Percentiles rank a stretch among this genome's conserved stretches.
Conservation (phyloP, 2,329 filamentous ascomycete genomes). For the Colletotrichum neosansevieriae region DNA sequence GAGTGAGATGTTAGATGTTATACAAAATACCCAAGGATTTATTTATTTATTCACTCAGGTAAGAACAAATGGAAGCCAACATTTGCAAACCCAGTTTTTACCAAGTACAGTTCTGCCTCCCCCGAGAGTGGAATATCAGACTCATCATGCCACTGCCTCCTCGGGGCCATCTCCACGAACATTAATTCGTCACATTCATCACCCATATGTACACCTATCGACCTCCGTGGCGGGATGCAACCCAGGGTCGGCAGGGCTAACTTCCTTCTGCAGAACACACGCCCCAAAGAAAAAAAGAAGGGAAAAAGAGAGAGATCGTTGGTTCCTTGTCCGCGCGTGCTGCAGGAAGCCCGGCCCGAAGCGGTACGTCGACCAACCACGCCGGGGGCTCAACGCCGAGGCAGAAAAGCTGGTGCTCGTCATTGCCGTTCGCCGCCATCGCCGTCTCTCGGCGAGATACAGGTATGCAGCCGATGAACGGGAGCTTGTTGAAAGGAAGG, state of each 20-base stretch:
- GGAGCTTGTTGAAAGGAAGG: background rate
- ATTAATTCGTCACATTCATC: conserved; percentile 6
- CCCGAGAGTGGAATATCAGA: too few species aligned
- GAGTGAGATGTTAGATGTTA: too few species aligned
- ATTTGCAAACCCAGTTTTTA: too few species aligned
- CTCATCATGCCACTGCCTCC: background rate
- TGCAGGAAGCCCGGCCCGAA: conserved; percentile 27
- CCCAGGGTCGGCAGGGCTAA: conserved; percentile 9
- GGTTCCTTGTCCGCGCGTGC: conserved; percentile 15
- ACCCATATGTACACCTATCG: conserved; percentile 2
- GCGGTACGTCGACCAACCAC: background rate
- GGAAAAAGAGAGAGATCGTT: too few species aligned
- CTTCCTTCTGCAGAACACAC: conserved; percentile 3
- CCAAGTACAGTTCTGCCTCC: too few species aligned
- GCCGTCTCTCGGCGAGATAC: too few species aligned
- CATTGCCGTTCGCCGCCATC: too few species aligned
- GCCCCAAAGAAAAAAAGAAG: too few species aligned
- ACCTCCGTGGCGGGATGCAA: conserved; percentile 20
- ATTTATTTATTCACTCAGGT: too few species aligned
- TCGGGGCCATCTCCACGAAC: background rate
- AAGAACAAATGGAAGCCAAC: too few species aligned
- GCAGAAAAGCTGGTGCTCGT: too few species aligned
- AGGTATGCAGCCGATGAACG: background rate
- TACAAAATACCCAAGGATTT: too few species aligned
- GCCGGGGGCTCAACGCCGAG: background rate